A percentile compares a stretch with the other conserved stretches of the same genome.
Conservation (phyloP, 306 rosid genomes). For the Pterocarpus santalinus region DNA sequence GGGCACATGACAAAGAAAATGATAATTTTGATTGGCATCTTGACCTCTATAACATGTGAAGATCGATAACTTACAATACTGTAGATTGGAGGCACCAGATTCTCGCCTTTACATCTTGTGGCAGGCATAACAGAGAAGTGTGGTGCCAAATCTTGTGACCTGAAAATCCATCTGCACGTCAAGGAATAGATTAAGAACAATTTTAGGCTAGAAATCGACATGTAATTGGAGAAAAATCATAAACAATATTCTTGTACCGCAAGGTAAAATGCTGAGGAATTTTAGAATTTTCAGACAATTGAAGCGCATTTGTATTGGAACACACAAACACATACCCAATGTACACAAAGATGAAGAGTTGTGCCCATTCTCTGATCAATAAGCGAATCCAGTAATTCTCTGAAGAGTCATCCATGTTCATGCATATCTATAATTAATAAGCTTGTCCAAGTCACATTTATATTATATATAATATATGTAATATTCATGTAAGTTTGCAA, state of each 20-base stretch:
- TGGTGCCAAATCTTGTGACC: conserved; percentile 87
- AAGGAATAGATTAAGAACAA: conserved; percentile 27
- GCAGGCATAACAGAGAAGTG: conserved; percentile 90
- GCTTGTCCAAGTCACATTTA: conserved; percentile 29
- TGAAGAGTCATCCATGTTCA: conserved; percentile 78
- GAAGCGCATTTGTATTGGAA: conserved; percentile 28
- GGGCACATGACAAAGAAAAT: not conserved
- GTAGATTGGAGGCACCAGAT: conserved; percentile 79
- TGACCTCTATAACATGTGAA: conserved; percentile 16
- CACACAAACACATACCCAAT: conserved; percentile 74
- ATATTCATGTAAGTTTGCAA: conserved; percentile 13
- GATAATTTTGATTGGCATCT: conserved; percentile 27
- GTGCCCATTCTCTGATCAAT: conserved; percentile 87
- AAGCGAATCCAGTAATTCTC: conserved; percentile 90
- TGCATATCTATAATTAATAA: conserved; percentile 65
- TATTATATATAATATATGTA: not conserved
- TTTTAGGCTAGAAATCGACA: conserved; percentile 17
- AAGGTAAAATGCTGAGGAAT: not conserved
- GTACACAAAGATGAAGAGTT: conserved; percentile 85
- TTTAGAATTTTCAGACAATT: conserved; percentile 26
- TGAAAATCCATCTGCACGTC: conserved; percentile 86
- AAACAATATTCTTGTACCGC: not conserved
- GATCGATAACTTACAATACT: conserved; percentile 72
- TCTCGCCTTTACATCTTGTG: conserved; percentile 64
- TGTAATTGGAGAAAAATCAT: conserved; percentile 8